phyloP scores from a whole-genome alignment of 164 flowering plant genomes.

The Cinnamomum micranthum region DNA sequence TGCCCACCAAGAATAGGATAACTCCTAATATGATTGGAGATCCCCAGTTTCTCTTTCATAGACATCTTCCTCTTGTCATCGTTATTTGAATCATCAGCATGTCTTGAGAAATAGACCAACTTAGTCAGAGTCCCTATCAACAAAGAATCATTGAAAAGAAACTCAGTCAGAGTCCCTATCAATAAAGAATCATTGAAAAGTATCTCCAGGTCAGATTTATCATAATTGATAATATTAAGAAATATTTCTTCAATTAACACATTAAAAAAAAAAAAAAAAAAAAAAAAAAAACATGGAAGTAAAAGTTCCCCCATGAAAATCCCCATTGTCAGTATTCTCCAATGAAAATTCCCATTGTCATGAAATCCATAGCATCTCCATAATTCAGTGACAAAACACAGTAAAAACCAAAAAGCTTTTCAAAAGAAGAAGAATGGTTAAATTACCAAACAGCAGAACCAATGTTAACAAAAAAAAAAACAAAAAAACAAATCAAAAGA shows the following conservation, averaged over 20 bases:
- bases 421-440: no score
- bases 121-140: slow-evolving; percentile 86
- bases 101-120: slow-evolving; percentile 94
- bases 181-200: no score
- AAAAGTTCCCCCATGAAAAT: no score
- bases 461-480: no score
- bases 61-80: slow-evolving; percentile 73
- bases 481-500: no score
- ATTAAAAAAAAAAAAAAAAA: not conserved
- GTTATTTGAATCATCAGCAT: slow-evolving; percentile 49
- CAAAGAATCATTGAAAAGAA: slow-evolving; percentile 12
- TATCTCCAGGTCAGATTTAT: not conserved
- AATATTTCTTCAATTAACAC: no score
- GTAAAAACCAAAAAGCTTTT: no score
- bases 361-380: no score
- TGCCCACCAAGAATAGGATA: slow-evolving; percentile 95
- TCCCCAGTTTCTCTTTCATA: slow-evolving; percentile 56
- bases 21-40: slow-evolving; percentile 68
- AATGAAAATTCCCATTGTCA: no score
- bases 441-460: no score
- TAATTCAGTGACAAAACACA: no score
- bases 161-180: slow-evolving; percentile 47
- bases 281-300: not conserved
- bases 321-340: no score
- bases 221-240: not conserved